Evolutionary conservation across 2,329 filamentous ascomycete genomes (phyloP).

Genomic region (Alternaria ventricosa): DNA sequence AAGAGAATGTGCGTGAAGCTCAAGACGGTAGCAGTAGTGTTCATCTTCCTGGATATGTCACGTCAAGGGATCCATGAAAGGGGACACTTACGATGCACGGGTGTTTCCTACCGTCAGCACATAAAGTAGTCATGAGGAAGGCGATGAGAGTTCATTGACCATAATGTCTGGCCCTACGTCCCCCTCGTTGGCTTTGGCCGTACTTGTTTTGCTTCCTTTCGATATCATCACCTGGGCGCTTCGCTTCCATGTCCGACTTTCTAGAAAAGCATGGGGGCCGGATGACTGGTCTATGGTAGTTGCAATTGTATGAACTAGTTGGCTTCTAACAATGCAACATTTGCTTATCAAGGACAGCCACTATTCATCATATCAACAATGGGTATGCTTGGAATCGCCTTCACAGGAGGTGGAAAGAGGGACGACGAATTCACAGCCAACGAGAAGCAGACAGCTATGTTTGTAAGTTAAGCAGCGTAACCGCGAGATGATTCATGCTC

Average conservation of each 20-base stretch:
- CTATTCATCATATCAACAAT: slow-evolving; percentile 16
- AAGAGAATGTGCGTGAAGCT: background rate
- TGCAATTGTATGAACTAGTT: slow-evolving; percentile 15
- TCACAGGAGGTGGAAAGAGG: slow-evolving; percentile 16
- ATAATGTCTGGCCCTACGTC: slow-evolving; percentile 13
- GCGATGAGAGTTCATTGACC: background rate
- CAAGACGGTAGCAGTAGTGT: background rate
- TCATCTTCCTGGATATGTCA: background rate
- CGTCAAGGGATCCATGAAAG: background rate
- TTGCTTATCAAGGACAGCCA: background rate
- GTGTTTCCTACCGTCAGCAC: background rate
- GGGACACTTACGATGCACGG: background rate
- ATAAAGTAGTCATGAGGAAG: background rate
- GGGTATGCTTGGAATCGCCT: slow-evolving; percentile 19
- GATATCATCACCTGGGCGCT: slow-evolving; percentile 16
- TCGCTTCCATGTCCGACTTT: slow-evolving; percentile 21
- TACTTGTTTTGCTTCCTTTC: slow-evolving; percentile 18
- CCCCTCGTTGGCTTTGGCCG: slow-evolving; percentile 10
- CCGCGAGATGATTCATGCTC: background rate
- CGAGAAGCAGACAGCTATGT: slow-evolving; percentile 18
- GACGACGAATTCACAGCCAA: slow-evolving; percentile 9
- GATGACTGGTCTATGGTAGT: slow-evolving; percentile 40
- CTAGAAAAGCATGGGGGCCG: slow-evolving; percentile 31
- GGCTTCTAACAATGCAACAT: background rate
- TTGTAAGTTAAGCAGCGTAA: slow-evolving; percentile 8